These are phyloP conservation scores for Melanopsichium pennsylvanicum DNA, from an alignment of 1,284 basidiomycete species.

Conservation along the genomic window DNA sequence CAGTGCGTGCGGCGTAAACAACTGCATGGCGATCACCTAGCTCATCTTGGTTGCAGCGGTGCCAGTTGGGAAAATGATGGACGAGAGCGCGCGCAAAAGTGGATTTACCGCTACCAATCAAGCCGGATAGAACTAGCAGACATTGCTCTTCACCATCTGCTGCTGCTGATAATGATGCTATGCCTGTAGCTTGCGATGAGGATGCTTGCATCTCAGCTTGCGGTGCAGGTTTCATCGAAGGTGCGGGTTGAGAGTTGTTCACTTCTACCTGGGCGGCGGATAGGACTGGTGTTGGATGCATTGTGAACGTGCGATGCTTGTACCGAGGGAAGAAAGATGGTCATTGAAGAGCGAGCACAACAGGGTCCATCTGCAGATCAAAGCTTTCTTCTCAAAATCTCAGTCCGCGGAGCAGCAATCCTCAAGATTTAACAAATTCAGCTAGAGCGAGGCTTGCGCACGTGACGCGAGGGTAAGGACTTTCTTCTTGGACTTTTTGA, in stretches of 20 bases:
- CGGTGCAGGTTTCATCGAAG: background rate
- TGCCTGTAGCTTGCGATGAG: background rate
- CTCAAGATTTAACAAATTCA: background rate
- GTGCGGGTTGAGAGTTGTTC: background rate
- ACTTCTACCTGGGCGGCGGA: conserved; percentile 1
- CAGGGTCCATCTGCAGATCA: conserved; percentile 8
- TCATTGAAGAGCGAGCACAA: no score
- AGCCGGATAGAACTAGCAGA: conserved; percentile 34
- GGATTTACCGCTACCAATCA: conserved; percentile 46
- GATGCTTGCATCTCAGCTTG: background rate
- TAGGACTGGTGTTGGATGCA: conserved; percentile 24
- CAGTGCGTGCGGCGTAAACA: conserved; percentile 16
- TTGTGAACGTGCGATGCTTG: background rate
- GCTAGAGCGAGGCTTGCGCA: background rate
- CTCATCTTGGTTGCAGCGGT: conserved; percentile 45
- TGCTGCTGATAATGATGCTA: background rate
- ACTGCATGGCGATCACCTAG: conserved; percentile 35
- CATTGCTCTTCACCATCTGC: conserved; percentile 14
- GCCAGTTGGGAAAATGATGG: conserved; percentile 28
- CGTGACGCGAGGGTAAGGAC: conserved; percentile 18
- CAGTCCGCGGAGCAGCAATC: conserved; percentile 2
- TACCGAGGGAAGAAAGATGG: background rate
- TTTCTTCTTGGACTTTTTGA: conserved; percentile 12
- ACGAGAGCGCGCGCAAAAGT: conserved; percentile 39
- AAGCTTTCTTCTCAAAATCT: conserved; percentile 1